Conservation (phyloP, 1,139 yeast genomes). For the Yamadazyma diddensiae region DNA sequence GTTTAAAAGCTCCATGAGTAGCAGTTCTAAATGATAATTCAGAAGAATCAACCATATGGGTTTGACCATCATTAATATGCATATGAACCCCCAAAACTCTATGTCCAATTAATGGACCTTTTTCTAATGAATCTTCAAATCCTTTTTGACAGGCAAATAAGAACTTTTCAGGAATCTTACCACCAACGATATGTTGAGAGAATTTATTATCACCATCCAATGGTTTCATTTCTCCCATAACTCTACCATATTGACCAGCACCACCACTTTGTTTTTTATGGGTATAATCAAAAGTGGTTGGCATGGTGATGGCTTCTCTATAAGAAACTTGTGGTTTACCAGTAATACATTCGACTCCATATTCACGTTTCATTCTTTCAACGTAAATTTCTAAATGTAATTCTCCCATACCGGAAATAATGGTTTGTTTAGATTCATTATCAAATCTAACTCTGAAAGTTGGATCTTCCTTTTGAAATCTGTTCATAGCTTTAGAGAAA, state of each 20-base stretch:
- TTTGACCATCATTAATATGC: slow-evolving; percentile 96
- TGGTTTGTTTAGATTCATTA: slow-evolving; percentile 89
- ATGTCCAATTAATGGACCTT: slow-evolving; percentile 97
- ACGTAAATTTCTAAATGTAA: slow-evolving; percentile 94
- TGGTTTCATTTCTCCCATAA: slow-evolving; percentile 79
- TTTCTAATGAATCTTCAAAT: slow-evolving; percentile 89
- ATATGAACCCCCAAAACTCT: slow-evolving; percentile 88
- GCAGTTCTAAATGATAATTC: slow-evolving; percentile 95
- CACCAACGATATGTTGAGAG: slow-evolving; percentile 89
- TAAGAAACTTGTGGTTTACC: slow-evolving; percentile 98
- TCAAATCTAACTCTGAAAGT: slow-evolving; percentile 93
- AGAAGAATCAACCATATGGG: slow-evolving; percentile 95
- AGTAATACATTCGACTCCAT: slow-evolving; percentile 90
- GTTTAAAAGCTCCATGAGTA: slow-evolving; percentile 86
- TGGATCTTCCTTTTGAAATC: slow-evolving; percentile 98
- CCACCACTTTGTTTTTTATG: slow-evolving; percentile 99
- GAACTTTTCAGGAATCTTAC: slow-evolving; percentile 94
- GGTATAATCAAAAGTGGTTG: slow-evolving; percentile 84
- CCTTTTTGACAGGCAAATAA: slow-evolving; percentile 94
- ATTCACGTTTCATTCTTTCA: slow-evolving; percentile 97
- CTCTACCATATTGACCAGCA: slow-evolving; percentile 98
- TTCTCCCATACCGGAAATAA: slow-evolving; percentile 98
- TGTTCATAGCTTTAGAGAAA: slow-evolving; percentile 92
- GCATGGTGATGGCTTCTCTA: slow-evolving; percentile 81
- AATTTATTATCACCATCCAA: slow-evolving; percentile 68